Evolutionary conservation across 129 eudicot species (phyloP).

Genomic region (Chrysanthemum seticuspe): DNA sequence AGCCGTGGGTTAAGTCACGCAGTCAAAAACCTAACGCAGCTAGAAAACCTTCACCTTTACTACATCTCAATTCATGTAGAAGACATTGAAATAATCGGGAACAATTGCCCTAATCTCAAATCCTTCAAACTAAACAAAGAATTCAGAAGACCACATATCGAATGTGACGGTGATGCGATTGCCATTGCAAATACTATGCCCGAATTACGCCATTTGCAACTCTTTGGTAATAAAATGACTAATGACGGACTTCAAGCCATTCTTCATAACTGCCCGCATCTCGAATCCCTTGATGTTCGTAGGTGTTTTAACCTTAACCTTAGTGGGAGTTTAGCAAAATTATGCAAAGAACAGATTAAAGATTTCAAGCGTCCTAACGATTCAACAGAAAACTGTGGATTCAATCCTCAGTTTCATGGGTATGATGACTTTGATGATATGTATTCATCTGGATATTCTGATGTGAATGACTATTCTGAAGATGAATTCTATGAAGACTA

Average conservation of each 20-base stretch:
- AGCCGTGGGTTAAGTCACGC: slow-evolving; percentile 23
- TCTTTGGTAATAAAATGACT: slow-evolving; percentile 63
- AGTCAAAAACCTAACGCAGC: slow-evolving; percentile 37
- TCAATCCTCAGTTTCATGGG: slow-evolving; percentile 25
- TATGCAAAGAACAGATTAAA: slow-evolving; percentile 46
- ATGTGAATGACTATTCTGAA: slow-evolving; percentile 44
- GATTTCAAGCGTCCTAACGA: slow-evolving; percentile 49
- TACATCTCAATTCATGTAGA: slow-evolving; percentile 21
- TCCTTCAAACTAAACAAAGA: no score
- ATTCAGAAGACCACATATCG: slow-evolving; percentile 21
- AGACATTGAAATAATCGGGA: slow-evolving; percentile 13
- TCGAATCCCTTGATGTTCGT: slow-evolving; percentile 70
- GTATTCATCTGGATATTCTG: slow-evolving; percentile 44
- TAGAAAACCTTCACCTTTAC: slow-evolving; percentile 60
- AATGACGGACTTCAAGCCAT: slow-evolving; percentile 65
- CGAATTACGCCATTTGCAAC: slow-evolving; percentile 49
- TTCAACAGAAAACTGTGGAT: slow-evolving; percentile 48
- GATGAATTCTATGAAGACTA: slow-evolving; percentile 32
- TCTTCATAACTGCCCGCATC: slow-evolving; percentile 54
- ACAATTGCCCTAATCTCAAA: no score
- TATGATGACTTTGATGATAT: slow-evolving; percentile 43
- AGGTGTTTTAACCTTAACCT: slow-evolving; percentile 57
- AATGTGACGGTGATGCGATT: slow-evolving; percentile 48
- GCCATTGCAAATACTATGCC: slow-evolving; percentile 71
- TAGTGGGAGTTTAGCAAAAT: slow-evolving; percentile 41